phyloP scores from a whole-genome alignment of 116 monocot species.

The Papilionanthe hybrid region DNA sequence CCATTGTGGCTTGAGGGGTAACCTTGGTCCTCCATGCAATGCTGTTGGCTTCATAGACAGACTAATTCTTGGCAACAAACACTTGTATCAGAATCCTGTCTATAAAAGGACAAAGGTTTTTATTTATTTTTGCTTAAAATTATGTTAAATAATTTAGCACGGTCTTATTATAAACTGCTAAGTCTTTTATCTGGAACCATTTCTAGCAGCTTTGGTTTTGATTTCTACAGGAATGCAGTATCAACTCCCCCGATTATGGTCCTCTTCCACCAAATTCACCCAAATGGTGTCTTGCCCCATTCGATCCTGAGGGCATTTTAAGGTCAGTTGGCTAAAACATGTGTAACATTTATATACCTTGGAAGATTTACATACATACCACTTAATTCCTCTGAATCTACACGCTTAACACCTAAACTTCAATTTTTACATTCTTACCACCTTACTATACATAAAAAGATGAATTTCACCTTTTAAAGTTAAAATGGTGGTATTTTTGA shows the following conservation, averaged over 20 bases:
- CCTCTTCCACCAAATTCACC: constrained; percentile 51
- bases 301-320: constrained; percentile 57
- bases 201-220: constrained; percentile 1
- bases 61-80: constrained; percentile 45
- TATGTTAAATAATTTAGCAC: neutral
- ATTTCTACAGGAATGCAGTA: constrained; percentile 47
- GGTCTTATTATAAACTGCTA: neutral
- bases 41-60: constrained; percentile 56
- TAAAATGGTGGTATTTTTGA: no score
- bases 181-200: neutral
- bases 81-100: constrained; percentile 56
- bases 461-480: no score
- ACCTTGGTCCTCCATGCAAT: constrained; percentile 51
- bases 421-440: no score
- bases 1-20: constrained; percentile 45
- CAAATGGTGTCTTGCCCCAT: constrained; percentile 53
- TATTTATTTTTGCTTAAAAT: neutral
- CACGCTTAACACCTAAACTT: no score
- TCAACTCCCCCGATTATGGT: constrained; percentile 69
- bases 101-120: constrained; percentile 63
- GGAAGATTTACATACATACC: no score
- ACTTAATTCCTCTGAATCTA: no score
- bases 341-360: neutral
- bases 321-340: constrained; percentile 25
- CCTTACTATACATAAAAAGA: no score